Evolutionary conservation across 805 yeast species (phyloP).

Genomic region (Lipomyces spencermartinsiae): DNA sequence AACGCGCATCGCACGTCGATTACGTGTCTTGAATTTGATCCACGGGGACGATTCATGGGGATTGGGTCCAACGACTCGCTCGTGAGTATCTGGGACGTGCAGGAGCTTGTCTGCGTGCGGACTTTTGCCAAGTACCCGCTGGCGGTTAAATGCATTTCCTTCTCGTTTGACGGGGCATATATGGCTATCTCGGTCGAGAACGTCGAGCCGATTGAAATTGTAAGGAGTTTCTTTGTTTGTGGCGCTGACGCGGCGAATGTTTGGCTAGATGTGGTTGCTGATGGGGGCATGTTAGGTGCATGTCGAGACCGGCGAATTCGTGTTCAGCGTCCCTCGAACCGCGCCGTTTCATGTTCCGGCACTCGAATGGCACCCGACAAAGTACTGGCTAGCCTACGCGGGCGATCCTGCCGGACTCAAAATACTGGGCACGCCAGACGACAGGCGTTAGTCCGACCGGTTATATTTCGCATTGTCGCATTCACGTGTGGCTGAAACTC

Average conservation of each 20-base stretch:
- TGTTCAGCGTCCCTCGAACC: conserved; percentile 30
- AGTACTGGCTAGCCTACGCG: conserved; percentile 42
- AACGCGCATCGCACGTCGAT: conserved; percentile 60
- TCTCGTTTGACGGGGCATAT: conserved; percentile 55
- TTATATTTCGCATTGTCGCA: too few species aligned
- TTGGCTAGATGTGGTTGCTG: not conserved
- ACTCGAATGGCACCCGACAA: conserved; percentile 47
- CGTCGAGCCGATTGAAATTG: conserved; percentile 52
- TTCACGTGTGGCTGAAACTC: not conserved
- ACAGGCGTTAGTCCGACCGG: conserved; percentile 3
- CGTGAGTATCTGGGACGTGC: conserved; percentile 57
- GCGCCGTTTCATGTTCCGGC: conserved; percentile 41
- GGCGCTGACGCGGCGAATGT: too few species aligned
- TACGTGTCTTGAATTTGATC: conserved; percentile 57
- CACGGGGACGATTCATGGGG: conserved; percentile 57
- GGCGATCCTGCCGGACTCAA: conserved; percentile 41
- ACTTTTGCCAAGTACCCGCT: conserved; percentile 44
- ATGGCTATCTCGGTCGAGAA: conserved; percentile 55
- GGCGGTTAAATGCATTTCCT: conserved; percentile 51
- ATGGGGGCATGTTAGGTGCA: conserved; percentile 40
- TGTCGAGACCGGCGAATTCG: conserved; percentile 42
- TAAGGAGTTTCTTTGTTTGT: conserved; percentile 23
- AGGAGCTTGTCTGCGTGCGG: conserved; percentile 49
- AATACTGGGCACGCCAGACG: conserved; percentile 23
- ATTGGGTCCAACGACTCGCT: conserved; percentile 66